Base-by-base conservation (phyloP, 176 grass and related monocot genomes). In the Chloris gayana region DNA sequence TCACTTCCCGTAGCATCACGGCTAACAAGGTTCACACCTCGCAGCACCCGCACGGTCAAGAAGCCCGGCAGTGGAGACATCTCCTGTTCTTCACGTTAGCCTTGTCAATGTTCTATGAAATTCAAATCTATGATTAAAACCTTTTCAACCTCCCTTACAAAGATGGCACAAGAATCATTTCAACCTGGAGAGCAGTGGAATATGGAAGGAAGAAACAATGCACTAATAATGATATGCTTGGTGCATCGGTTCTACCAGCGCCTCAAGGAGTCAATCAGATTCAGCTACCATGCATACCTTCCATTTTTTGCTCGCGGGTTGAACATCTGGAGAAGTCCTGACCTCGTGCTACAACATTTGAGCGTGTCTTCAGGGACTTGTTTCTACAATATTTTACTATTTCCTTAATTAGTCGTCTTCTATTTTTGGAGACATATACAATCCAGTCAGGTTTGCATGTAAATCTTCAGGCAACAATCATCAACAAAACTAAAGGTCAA, bases 11-110 rank as follows among this genome's bases (percentile, higher is more conserved):
- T 66, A 18, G 70, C 77, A 47, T 92, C 90, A 5, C 86, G 65
- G 46, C 70, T 33, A 18, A 88, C 90, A 31, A 92, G 86, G 63
- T 92, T 80, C 0, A 86, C 7, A 2, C 90, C 90, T 17, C 86
- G 83, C 14, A 85, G 32, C 11, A 92, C 75, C 29, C 79, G 56
- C 64, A 92, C 90, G 6, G 13, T 63, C 70, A 92, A 65, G 54
- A 92, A 42, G 1, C 83, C 90, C 13, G 87, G 90, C 65, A 79
- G n/a, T 14, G 63, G 14, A 76, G 72, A 76, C 78, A 85, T 81
- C 63, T 75, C 57, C 29, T 51, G 0, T 51, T 27, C 58, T 57
- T 32, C 5, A 14, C 22, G 21, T 10, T 47, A 11, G 30, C 44
- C 46, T 35, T 12, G 8, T 54, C 24, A 33, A 22, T 17, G 15